These are phyloP conservation scores for Thraustochytrium striatum DNA, from an alignment of 352 stramenopile genomes.

Conservation along the genomic window DNA sequence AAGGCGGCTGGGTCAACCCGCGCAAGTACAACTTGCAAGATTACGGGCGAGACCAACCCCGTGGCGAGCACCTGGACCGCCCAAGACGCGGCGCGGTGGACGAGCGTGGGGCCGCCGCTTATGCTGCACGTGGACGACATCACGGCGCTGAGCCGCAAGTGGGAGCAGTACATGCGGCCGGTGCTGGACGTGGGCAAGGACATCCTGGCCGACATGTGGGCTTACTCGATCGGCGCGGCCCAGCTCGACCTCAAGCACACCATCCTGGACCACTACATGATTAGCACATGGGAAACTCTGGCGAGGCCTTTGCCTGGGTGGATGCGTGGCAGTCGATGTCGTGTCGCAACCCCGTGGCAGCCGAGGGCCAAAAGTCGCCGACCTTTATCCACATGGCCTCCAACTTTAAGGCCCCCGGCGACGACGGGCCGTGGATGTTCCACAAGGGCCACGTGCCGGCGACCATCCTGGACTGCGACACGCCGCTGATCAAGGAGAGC, in stretches of 20 bases:
- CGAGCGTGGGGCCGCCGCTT: constrained; percentile 36
- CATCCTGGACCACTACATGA: constrained; percentile 46
- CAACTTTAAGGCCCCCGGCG: constrained; percentile 45
- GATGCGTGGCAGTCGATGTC: constrained; percentile 22
- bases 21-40: not conserved
- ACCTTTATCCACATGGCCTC: constrained; percentile 48
- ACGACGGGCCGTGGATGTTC: constrained; percentile 43
- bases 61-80: not conserved
- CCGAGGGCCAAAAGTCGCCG: not conserved
- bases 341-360: not conserved
- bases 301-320: constrained; percentile 25
- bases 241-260: constrained; percentile 35
- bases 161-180: constrained; percentile 34
- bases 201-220: constrained; percentile 49
- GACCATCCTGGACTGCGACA: constrained; percentile 40
- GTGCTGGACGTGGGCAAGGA: constrained; percentile 37
- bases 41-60: constrained; percentile 8
- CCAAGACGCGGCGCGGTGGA: not conserved
- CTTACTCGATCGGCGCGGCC: constrained; percentile 43
- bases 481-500: constrained; percentile 37
- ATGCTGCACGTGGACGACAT: constrained; percentile 45
- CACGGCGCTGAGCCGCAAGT: not conserved
- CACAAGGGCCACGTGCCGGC: constrained; percentile 48
- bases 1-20: constrained; percentile 20
- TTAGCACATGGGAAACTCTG: not conserved